These are phyloP conservation scores for Aquilaria agallochum DNA, from an alignment of 441 rosid species.

Conservation along the genomic window DNA sequence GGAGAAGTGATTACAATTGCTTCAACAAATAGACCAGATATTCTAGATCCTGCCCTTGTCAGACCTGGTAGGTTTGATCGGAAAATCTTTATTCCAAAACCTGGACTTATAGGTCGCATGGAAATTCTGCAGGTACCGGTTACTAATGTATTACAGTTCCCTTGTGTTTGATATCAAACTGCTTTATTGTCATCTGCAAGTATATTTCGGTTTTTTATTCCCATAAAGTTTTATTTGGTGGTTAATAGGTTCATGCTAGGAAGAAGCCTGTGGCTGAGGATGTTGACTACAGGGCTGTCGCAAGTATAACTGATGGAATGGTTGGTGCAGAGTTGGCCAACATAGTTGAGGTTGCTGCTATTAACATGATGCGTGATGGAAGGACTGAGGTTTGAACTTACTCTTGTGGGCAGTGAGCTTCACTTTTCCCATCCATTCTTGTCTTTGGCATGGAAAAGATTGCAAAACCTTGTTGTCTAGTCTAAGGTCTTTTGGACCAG, in stretches of 20 bases:
- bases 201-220: conserved; percentile 1
- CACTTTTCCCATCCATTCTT: conserved; percentile 3
- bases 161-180: not conserved
- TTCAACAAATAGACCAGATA: conserved; percentile 94
- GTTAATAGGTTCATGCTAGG: conserved; percentile 81
- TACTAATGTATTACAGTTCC: not conserved
- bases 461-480: no score
- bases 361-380: conserved; percentile 92
- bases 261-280: conserved; percentile 95
- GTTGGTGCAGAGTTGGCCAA: conserved; percentile 99
- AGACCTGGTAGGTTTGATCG: conserved; percentile 93
- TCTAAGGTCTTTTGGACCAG: no score
- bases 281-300: conserved; percentile 92
- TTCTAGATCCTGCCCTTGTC: conserved; percentile 94
- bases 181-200: not conserved
- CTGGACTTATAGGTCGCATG: conserved; percentile 88
- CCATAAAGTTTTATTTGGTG: conserved; percentile 4
- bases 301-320: conserved; percentile 94
- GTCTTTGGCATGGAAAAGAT: not conserved
- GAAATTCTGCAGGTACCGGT: conserved; percentile 80
- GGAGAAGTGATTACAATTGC: conserved; percentile 96
- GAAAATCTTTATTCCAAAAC: conserved; percentile 81
- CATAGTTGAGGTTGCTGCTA: conserved; percentile 90
- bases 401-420: not conserved
- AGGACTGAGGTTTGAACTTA: conserved; percentile 65